Base-by-base conservation (phyloP, 768 basidiomycete genomes). In the Lentinus tigrinus region DNA sequence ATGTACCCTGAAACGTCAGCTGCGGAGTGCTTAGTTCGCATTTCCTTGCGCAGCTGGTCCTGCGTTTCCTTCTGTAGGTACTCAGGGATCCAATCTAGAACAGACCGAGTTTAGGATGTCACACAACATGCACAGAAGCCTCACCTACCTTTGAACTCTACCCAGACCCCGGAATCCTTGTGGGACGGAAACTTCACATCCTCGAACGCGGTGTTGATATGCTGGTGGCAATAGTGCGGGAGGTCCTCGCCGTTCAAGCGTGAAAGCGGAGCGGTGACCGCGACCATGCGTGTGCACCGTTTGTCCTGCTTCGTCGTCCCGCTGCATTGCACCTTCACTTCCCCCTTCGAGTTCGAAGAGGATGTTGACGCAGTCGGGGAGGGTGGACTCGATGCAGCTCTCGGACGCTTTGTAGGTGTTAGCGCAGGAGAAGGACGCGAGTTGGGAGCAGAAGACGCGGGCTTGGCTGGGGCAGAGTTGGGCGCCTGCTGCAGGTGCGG, bases 1-100 rank as follows among this genome's bases (percentile, higher is more conserved):
- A 94, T 93, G 65, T 89, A 92, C 0, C 92, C 92, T 4, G 81
- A 75, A 19, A 77, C 80, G 62, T 93, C 91, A 9, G 81, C 78
- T 3, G 65, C 56, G 4, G 88, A 82, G 3, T 75, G 75, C 11
- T 78, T 67, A 40, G 80, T 81, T 61, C 77, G 76, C 83, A 86
- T 87, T 67, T 82, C 81, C 26, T 69, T 69, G 57, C 78, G 75
- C 36, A 86, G 69, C 2, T 84, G 79, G 28, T 80, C 75, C 64
- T 85, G 84, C 27, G 90, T 89, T 52, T 84, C 81, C 5, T 68
- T 59, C 52, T 81, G 79, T 37, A 93, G 70, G 67, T 91, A 89
- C 24, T 70, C 61, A 8, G 88, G 87, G 63, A 93, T 87, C 79
- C 85, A 91, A 62, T 82, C 90, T 90, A 57, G 37, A 42, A 44